phyloP scores from a whole-genome alignment of 1,139 yeast genomes.

The Meyerozyma carpophila region DNA sequence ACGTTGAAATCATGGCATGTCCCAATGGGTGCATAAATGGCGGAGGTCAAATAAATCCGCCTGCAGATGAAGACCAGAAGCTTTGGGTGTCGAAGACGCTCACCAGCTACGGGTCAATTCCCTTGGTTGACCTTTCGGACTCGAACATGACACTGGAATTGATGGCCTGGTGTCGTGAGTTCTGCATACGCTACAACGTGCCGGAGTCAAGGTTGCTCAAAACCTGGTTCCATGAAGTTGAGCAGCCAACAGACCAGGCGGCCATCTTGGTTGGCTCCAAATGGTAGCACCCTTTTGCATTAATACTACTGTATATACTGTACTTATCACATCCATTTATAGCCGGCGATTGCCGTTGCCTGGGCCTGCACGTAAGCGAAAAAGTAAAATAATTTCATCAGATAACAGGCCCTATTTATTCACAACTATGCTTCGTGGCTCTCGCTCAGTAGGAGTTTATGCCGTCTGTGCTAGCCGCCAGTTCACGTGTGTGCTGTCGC shows the following conservation, averaged over 20 bases:
- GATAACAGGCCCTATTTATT: neutral
- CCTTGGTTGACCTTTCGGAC: conserved; percentile 14
- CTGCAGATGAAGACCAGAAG: conserved; percentile 29
- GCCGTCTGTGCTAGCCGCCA: neutral
- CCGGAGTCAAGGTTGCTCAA: conserved; percentile 33
- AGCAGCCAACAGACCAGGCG: conserved; percentile 45
- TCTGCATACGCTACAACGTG: conserved; percentile 26
- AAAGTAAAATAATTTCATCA: neutral
- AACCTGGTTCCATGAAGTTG: conserved; percentile 48
- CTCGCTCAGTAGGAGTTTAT: neutral
- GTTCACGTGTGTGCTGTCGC: neutral
- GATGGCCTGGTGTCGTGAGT: conserved; percentile 26
- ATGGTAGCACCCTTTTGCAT: conserved; percentile 21
- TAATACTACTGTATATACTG: neutral
- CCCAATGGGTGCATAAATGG: conserved; percentile 98
- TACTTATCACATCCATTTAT: neutral
- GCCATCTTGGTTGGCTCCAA: conserved; percentile 39
- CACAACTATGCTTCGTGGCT: neutral
- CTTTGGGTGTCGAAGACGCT: conserved; percentile 37
- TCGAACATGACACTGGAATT: conserved; percentile 10
- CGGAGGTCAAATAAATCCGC: conserved; percentile 78
- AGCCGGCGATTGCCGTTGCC: neutral
- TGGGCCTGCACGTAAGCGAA: neutral
- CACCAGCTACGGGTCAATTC: conserved; percentile 24
- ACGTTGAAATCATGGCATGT: conserved; percentile 96